These are phyloP conservation scores for Fusarium siculi DNA, from an alignment of 2,329 filamentous ascomycete species.

Conservation along the genomic window DNA sequence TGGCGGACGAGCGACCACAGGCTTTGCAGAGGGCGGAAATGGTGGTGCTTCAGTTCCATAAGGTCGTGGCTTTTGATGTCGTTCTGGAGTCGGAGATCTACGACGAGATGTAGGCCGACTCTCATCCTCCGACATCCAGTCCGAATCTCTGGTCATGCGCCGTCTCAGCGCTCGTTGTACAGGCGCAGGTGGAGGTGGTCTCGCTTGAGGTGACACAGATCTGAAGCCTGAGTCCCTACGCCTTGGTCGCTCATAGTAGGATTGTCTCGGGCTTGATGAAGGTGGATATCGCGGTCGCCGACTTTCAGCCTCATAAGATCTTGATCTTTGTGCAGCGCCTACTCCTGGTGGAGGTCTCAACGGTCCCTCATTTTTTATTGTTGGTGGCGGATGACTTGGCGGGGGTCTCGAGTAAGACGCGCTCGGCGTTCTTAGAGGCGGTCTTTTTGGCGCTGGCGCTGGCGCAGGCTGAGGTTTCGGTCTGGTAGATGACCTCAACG, in stretches of 20 bases:
- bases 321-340: constrained; percentile 19
- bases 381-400: constrained; percentile 12
- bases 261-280: constrained; percentile 15
- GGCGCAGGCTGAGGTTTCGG: constrained; percentile 30
- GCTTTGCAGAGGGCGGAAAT: background rate
- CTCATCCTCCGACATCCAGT: constrained; percentile 39
- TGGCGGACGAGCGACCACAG: background rate
- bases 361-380: background rate
- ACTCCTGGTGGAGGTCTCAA: constrained; percentile 14
- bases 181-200: constrained; percentile 7
- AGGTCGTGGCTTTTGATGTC: constrained; percentile 1
- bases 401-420: constrained; percentile 28
- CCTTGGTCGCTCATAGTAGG: constrained; percentile 24
- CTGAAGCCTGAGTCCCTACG: constrained; percentile 17
- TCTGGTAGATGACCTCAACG: constrained; percentile 27
- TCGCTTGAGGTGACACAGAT: constrained; percentile 33
- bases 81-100: constrained; percentile 14
- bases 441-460: constrained; percentile 25
- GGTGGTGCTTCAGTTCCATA: constrained; percentile 8
- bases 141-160: constrained; percentile 36
- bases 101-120: constrained; percentile 29
- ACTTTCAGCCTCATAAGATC: constrained; percentile 36
- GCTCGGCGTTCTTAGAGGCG: background rate
- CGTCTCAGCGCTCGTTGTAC: constrained; percentile 11
- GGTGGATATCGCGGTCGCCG: constrained; percentile 21